Conservation (phyloP, 495 filamentous ascomycete genomes). For the Parathielavia appendiculata region DNA sequence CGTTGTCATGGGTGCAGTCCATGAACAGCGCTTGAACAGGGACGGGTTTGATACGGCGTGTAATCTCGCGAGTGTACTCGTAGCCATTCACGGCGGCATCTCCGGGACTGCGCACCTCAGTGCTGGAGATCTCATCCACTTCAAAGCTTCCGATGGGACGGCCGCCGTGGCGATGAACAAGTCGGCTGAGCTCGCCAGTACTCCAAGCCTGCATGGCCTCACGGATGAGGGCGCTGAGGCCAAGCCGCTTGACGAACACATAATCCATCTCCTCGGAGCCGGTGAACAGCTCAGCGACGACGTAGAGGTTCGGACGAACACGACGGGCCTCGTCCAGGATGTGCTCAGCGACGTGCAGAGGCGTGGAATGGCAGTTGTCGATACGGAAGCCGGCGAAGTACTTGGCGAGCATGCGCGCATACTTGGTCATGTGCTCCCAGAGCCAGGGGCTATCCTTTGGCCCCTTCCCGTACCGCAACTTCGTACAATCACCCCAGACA, state of each 20-base stretch:
- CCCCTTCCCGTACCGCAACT: conserved; percentile 80
- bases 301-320: conserved; percentile 81
- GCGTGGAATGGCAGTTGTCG: conserved; percentile 98
- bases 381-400: conserved; percentile 95
- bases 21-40: conserved; percentile 94
- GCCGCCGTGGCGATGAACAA: conserved; percentile 92
- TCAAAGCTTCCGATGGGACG: conserved; percentile 96
- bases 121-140: conserved; percentile 55
- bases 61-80: conserved; percentile 46
- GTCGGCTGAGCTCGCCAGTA: conserved; percentile 80
- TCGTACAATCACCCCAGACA: conserved; percentile 97
- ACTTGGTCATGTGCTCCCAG: conserved; percentile 92
- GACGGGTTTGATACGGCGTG: conserved; percentile 69
- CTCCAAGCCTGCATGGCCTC: conserved; percentile 99
- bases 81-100: conserved; percentile 5
- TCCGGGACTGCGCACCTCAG: conserved; percentile 32
- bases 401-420: conserved; percentile 88
- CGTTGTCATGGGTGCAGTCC: conserved; percentile 99
- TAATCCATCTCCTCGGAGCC: conserved; percentile 96
- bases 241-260: conserved; percentile 85
- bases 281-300: conserved; percentile 95
- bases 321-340: conserved; percentile 86
- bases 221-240: conserved; percentile 82
- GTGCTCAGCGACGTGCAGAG: conserved; percentile 86
- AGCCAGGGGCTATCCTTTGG: conserved; percentile 86